A percentile compares a stretch with the other conserved stretches of the same genome.
Conservation (phyloP, 192 early-diverging fungal species). For the Backusella tuberculispora region DNA sequence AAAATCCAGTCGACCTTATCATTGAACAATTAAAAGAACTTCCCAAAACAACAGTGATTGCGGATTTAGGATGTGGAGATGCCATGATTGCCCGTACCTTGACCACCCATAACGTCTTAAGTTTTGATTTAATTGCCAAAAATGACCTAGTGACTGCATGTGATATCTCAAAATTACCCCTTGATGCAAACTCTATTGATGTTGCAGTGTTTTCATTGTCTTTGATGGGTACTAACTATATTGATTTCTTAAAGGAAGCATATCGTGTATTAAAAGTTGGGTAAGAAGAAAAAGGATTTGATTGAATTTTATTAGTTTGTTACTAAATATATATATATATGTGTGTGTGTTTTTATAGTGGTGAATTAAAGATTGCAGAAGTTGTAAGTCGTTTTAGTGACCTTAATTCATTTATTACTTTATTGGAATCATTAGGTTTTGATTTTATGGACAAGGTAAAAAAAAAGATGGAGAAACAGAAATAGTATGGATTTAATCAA, state of each 20-base stretch:
- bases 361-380: constrained; percentile 93
- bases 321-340: not conserved
- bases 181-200: constrained; percentile 69
- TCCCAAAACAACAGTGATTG: constrained; percentile 65
- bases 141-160: constrained; percentile 85
- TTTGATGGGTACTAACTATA: constrained; percentile 97
- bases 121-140: constrained; percentile 87
- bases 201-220: constrained; percentile 90
- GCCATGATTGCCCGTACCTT: constrained; percentile 80
- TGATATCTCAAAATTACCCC: constrained; percentile 89
- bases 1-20: constrained; percentile 91
- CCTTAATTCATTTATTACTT: constrained; percentile 74
- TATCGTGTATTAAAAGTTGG: constrained; percentile 78
- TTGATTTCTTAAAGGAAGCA: constrained; percentile 90
- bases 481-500: not conserved
- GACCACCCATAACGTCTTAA: constrained; percentile 68
- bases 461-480: not conserved
- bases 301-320: too few relatives aligned
- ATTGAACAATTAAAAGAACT: constrained; percentile 64
- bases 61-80: constrained; percentile 97
- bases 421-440: constrained; percentile 79
- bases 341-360: constrained; percentile 51
- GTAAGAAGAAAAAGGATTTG: constrained; percentile 43
- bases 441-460: constrained; percentile 68
- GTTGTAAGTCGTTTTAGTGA: constrained; percentile 89